These are phyloP conservation scores for Pseudophaeomoniella oleicola DNA, from an alignment of 2,329 filamentous ascomycete species.

Conservation along the genomic window DNA sequence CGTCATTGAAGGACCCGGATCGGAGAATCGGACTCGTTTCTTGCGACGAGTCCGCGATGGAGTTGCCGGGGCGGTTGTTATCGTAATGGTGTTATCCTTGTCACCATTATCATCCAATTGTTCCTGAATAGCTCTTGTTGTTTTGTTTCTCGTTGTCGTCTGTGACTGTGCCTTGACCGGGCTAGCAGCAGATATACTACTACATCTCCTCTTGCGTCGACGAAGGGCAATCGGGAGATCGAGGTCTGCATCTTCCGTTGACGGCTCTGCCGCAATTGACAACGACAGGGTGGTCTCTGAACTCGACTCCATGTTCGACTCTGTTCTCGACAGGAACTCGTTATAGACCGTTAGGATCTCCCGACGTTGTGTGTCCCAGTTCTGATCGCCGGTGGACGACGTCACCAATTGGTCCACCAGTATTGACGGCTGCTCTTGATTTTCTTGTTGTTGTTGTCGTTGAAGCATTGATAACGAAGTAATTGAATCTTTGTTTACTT, in stretches of 20 bases:
- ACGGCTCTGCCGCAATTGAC: no score
- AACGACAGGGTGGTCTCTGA: not conserved
- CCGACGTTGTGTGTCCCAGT: not conserved
- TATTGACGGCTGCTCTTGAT: not conserved
- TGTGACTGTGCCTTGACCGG: not conserved
- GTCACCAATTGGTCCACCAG: not conserved
- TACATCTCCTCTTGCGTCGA: not conserved
- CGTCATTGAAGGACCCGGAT: constrained; percentile 19
- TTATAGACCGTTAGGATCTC: not conserved
- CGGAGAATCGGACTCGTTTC: constrained; percentile 32
- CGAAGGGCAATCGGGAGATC: not conserved
- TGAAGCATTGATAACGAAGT: not conserved
- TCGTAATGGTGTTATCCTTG: not conserved
- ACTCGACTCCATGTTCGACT: not conserved
- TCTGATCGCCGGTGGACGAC: not conserved
- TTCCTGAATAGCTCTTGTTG: no score
- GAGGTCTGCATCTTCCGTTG: no score
- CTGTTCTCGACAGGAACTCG: not conserved
- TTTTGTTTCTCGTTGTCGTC: no score
- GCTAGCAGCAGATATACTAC: not conserved
- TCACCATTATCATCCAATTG: not conserved
- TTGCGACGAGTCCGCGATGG: constrained; percentile 12
- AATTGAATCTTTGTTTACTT: no score
- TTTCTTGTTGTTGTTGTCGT: not conserved
- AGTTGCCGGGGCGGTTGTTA: constrained; percentile 4